Evolutionary conservation across 1,284 basidiomycete genomes (phyloP).

Genomic region (Ustilago bromivora): DNA sequence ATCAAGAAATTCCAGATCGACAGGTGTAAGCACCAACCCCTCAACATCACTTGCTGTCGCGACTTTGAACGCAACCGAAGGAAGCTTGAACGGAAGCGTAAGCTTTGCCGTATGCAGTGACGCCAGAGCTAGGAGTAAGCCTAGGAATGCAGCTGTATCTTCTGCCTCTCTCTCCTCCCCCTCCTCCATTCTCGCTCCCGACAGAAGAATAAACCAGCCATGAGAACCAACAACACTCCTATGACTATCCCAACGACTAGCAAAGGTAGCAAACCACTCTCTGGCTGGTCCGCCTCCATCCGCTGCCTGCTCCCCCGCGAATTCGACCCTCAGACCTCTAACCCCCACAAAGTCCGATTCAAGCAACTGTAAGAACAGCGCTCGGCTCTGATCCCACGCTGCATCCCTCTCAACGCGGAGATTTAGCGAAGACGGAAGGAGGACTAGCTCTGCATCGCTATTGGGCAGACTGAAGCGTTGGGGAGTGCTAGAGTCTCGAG

Average conservation of each 20-base stretch:
- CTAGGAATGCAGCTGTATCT: conserved; percentile 37
- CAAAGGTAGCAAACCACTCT: conserved; percentile 56
- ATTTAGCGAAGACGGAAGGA: conserved; percentile 20
- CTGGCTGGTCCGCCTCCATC: conserved; percentile 58
- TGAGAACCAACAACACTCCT: conserved; percentile 10
- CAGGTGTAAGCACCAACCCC: conserved; percentile 15
- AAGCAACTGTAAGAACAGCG: conserved; percentile 29
- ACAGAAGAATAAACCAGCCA: conserved; percentile 24
- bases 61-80: conserved; percentile 44
- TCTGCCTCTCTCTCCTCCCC: conserved; percentile 5
- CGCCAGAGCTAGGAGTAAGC: conserved; percentile 49
- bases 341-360: conserved; percentile 17
- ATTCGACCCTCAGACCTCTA: conserved; percentile 47
- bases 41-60: conserved; percentile 11
- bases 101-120: conserved; percentile 51
- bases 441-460: conserved; percentile 20
- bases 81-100: conserved; percentile 32
- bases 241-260: conserved; percentile 21
- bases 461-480: not conserved
- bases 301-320: conserved; percentile 52
- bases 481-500: not conserved
- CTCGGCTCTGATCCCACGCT: conserved; percentile 31
- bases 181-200: not conserved
- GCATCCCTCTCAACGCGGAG: conserved; percentile 26
- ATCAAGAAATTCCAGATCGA: conserved; percentile 40